Evolutionary conservation across 345 rosid genomes (phyloP).

Genomic region (Populus ilicifolia): DNA sequence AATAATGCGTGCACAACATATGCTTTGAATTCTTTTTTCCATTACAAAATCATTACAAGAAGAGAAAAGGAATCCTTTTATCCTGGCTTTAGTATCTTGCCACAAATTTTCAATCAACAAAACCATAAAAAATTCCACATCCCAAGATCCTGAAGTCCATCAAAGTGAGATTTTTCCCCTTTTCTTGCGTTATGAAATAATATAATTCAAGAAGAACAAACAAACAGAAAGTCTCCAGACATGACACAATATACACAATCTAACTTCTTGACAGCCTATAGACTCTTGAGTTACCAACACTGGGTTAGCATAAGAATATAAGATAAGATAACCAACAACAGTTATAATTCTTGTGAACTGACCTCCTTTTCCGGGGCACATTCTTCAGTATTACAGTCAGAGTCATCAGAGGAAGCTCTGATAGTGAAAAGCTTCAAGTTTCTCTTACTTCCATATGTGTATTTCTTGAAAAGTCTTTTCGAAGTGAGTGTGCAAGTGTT

Average conservation of each 20-base stretch:
- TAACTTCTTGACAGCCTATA: not conserved
- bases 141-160: not conserved
- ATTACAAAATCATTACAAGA: too few relatives aligned
- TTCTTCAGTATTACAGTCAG: conserved; percentile 82
- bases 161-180: not conserved
- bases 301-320: not conserved
- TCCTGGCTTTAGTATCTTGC: too few relatives aligned
- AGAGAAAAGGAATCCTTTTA: too few relatives aligned
- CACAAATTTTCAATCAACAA: too few relatives aligned
- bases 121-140: too few relatives aligned
- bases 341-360: not conserved
- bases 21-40: too few relatives aligned
- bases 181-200: not conserved
- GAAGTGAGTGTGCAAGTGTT: conserved; percentile 52
- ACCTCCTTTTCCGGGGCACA: conserved; percentile 99
- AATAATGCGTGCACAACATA: too few relatives aligned
- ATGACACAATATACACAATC: not conserved
- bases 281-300: not conserved
- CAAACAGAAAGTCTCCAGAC: not conserved
- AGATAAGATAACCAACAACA: not conserved
- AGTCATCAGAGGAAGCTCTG: conserved; percentile 56
- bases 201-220: not conserved
- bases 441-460: conserved; percentile 13
- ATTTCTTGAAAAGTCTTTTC: conserved; percentile 32
- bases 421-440: conserved; percentile 30